phyloP scores from a whole-genome alignment of 345 rosid genomes.

The Reutealis trisperma region DNA sequence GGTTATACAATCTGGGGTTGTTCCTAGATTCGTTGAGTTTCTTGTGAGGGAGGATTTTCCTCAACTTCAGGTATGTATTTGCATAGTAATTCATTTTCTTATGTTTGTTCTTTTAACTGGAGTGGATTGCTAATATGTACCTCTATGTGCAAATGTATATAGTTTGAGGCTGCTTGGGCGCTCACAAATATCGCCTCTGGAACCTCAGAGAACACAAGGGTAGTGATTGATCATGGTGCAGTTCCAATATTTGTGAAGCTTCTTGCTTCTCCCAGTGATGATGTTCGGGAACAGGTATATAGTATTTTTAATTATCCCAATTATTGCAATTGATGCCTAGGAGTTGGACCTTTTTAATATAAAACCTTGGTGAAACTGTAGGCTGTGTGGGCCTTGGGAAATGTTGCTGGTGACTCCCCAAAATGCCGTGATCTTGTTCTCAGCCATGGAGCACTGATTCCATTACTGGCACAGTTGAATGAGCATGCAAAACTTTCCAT shows the following conservation, averaged over 20 bases:
- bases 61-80: constrained; percentile 28
- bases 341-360: neutral
- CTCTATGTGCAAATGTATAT: neutral
- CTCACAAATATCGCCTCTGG: constrained; percentile 36
- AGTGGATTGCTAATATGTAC: neutral
- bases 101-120: neutral
- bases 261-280: constrained; percentile 30
- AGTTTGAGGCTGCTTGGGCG: constrained; percentile 43
- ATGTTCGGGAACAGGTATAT: constrained; percentile 36
- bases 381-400: constrained; percentile 40
- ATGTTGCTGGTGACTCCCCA: constrained; percentile 39
- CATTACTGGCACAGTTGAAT: constrained; percentile 28
- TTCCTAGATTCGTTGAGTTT: constrained; percentile 35
- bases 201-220: constrained; percentile 34
- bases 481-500: constrained; percentile 37
- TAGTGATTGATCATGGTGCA: constrained; percentile 37
- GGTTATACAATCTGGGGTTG: constrained; percentile 36
- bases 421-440: constrained; percentile 38
- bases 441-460: constrained; percentile 27
- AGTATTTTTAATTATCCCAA: neutral
- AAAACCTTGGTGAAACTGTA: constrained; percentile 3
- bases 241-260: constrained; percentile 35
- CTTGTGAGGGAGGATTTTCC: constrained; percentile 31
- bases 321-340: neutral
- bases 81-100: neutral